Conservation (phyloP, 352 stramenopile genomes). For the Phytophthora pinifolia region DNA sequence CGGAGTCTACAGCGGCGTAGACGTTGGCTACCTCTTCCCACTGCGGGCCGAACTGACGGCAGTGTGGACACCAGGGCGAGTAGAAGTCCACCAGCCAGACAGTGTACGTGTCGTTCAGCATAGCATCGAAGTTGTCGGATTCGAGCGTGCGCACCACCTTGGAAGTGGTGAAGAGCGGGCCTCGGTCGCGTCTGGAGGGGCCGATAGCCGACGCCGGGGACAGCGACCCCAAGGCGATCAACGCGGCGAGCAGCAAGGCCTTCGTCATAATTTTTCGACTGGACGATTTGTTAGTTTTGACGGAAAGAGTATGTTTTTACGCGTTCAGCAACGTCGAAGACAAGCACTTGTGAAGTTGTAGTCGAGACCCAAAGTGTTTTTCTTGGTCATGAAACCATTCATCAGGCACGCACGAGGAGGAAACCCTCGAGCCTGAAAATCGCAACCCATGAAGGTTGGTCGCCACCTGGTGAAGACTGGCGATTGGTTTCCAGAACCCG, state of each 20-base stretch:
- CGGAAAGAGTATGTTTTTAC: not conserved
- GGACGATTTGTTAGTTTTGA: not conserved
- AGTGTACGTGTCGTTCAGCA: conserved; percentile 47
- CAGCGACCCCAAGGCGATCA: conserved; percentile 3
- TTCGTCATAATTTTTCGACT: conserved; percentile 5
- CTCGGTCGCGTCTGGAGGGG: conserved; percentile 6
- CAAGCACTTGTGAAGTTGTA: no score
- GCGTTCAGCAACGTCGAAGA: no score
- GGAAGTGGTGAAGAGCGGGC: conserved; percentile 20
- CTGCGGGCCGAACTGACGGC: conserved; percentile 61
- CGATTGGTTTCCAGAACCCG: no score
- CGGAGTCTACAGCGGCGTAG: conserved; percentile 40
- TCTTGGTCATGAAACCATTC: no score
- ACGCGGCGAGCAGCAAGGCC: conserved; percentile 7
- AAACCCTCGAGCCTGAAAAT: no score
- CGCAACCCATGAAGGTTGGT: no score
- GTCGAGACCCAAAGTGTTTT: no score
- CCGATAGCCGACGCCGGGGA: conserved; percentile 4
- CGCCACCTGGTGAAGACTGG: no score
- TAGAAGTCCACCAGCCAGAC: conserved; percentile 84
- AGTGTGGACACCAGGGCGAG: conserved; percentile 79
- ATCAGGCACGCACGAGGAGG: no score
- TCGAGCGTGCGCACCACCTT: conserved; percentile 29
- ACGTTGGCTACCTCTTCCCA: conserved; percentile 61
- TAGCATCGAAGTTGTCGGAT: conserved; percentile 31